Evolutionary conservation across 176 grass and related monocot genomes (phyloP), one percentile per base, ranked within the genome.

Genomic region (Cymbopogon citratus): DNA sequence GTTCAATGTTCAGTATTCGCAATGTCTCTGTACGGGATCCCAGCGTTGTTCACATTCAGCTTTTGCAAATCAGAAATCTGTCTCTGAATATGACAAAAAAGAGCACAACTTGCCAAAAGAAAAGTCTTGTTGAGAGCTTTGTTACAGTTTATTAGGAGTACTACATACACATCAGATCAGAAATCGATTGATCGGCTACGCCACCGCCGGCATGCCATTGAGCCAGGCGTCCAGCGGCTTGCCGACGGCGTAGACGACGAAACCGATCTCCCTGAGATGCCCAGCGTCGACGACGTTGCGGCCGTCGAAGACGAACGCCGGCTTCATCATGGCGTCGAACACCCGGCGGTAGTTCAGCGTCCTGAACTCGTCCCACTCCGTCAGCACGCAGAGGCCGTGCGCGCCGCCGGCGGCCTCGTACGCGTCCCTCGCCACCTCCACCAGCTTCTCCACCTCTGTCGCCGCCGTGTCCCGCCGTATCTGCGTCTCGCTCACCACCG

Each of bases 341-440:
- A 88, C 88, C 49, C 49, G 78, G 29, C 76, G 21, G 59, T 79
- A 91, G 76, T 86, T 87, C 1, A 89, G 79, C 34, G 69, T 33
- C 75, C 68, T 81, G 79, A 92, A 92, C 79, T 92, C 87, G 6
- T 92, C 90, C 90, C 90, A 92, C 23, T 83, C 90, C 2, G 90
- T 92, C 79, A 87, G 81, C 33, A 92, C 76, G 83, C 90, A 92
- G 11, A 89, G 9, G 24, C 80, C 90, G 26, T 92, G 90, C 27
- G 83, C 74, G 9, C 78, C 82, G 5, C 70, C 71, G 27, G 82
- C 64, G 29, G 83, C 90, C 59, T 89, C 86, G 45, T 92, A 92
- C 15, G 86, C 83, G 40, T 92, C 90, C 79, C 82, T 85, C 29
- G 82, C 81, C 82, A 89, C 75, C 24, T 51, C 61, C 51, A 84